Evolutionary conservation across 495 filamentous ascomycete species (phyloP).

Genomic region (Aspergillus cavernicola): DNA sequence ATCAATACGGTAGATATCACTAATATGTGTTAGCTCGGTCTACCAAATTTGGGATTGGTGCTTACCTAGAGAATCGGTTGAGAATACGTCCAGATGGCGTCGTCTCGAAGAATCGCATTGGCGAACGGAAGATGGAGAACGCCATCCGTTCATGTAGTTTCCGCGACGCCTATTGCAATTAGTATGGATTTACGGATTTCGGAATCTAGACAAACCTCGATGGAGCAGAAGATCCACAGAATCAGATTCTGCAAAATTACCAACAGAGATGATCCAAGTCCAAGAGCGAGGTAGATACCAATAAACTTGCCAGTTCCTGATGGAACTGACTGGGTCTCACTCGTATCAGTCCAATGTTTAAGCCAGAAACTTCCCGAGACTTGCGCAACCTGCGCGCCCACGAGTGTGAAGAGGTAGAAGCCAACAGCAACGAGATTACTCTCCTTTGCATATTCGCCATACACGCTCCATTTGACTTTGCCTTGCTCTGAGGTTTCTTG

Average conservation of each 20-base stretch:
- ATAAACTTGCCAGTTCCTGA: conserved; percentile 82
- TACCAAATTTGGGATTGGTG: conserved; percentile 4
- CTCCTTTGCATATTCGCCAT: conserved; percentile 85
- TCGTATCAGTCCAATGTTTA: conserved; percentile 84
- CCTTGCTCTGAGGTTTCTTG: conserved; percentile 89
- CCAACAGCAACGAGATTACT: conserved; percentile 82
- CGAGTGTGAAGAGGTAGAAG: conserved; percentile 72
- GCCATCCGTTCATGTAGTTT: conserved; percentile 99
- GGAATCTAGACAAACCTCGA: conserved; percentile 60
- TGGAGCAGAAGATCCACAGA: conserved; percentile 98
- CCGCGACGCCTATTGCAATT: conserved; percentile 60
- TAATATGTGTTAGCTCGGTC: conserved; percentile 21
- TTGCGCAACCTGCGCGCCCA: conserved; percentile 76
- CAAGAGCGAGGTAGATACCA: conserved; percentile 91
- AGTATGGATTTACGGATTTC: background rate
- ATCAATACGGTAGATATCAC: conserved; percentile 94
- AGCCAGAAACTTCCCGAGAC: conserved; percentile 87
- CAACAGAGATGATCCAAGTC: conserved; percentile 79
- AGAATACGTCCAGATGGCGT: conserved; percentile 96
- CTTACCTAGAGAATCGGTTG: conserved; percentile 89
- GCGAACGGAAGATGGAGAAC: conserved; percentile 93
- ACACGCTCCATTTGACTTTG: conserved; percentile 95
- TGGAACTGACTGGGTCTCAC: conserved; percentile 62
- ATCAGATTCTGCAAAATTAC: conserved; percentile 92
- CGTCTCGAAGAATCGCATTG: conserved; percentile 99